These are phyloP conservation scores for Pinus tabuliformis DNA, from an alignment of 75 land plant species.

Conservation along the genomic window DNA sequence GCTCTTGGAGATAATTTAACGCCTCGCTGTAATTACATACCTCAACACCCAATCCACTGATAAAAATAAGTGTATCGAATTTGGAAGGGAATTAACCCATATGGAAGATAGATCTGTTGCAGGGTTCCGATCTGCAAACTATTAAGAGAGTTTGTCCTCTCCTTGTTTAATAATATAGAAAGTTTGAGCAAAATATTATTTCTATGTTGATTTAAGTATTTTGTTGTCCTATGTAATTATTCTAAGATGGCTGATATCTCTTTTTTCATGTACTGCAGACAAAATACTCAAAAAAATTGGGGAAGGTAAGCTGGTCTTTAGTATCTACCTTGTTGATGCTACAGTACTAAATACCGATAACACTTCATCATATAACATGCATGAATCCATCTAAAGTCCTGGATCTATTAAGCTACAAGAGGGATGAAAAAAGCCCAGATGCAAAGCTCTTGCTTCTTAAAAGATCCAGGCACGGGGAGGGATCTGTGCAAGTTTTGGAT, in stretches of 20 bases:
- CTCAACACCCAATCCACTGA: background rate
- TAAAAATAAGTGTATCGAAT: background rate
- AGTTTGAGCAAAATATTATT: background rate
- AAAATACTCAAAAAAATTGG: constrained; percentile 90
- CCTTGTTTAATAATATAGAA: background rate
- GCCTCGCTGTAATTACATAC: constrained; percentile 90
- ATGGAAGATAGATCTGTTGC: background rate
- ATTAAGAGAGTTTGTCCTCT: background rate
- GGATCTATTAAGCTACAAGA: background rate
- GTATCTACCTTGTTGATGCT: background rate
- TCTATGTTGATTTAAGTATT: background rate
- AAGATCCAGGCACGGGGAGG: background rate
- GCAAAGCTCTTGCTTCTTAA: background rate
- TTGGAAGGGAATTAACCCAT: background rate
- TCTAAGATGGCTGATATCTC: background rate
- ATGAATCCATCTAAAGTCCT: background rate
- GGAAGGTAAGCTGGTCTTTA: constrained; percentile 61
- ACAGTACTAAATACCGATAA: background rate
- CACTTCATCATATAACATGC: background rate
- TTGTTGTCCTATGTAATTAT: background rate
- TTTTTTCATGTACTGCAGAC: constrained; percentile 50
- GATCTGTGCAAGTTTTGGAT: background rate
- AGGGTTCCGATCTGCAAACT: background rate
- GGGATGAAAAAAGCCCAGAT: background rate
- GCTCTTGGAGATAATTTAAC: constrained; percentile 94